Evolutionary conservation across 2,329 filamentous ascomycete species (phyloP).

Genomic region (Colletotrichum trifolii): DNA sequence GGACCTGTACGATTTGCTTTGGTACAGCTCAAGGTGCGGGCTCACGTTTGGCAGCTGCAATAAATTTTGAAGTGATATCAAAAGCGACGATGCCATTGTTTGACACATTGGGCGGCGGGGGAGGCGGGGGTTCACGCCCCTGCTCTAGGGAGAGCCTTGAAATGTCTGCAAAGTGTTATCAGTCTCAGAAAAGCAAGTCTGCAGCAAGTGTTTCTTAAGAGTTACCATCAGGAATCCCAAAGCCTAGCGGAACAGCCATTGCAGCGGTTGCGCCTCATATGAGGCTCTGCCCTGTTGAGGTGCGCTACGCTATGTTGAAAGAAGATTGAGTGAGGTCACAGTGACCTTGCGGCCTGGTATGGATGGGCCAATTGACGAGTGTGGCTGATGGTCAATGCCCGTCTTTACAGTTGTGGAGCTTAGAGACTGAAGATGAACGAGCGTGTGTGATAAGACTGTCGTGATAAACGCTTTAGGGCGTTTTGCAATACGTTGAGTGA

Average conservation of each 20-base stretch:
- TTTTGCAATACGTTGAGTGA: not conserved
- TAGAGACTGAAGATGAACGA: not conserved
- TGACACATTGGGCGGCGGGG: slow-evolving; percentile 53
- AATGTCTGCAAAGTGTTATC: slow-evolving; percentile 48
- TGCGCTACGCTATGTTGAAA: slow-evolving; percentile 23
- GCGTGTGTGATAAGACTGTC: not conserved
- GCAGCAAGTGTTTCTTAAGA: slow-evolving; percentile 8
- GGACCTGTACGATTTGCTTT: not conserved
- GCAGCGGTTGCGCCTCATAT: slow-evolving; percentile 23
- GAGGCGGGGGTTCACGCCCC: slow-evolving; percentile 43
- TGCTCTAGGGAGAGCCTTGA: slow-evolving; percentile 54
- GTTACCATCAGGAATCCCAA: slow-evolving; percentile 49
- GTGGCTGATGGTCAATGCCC: too few species aligned
- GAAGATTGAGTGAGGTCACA: slow-evolving; percentile 34
- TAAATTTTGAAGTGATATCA: slow-evolving; percentile 70
- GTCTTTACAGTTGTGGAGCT: too few species aligned
- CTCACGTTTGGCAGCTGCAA: slow-evolving; percentile 63
- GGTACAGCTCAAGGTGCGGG: not conserved
- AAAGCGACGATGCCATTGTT: slow-evolving; percentile 63
- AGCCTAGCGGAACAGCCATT: slow-evolving; percentile 42
- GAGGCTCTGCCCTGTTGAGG: slow-evolving; percentile 11
- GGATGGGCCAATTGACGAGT: slow-evolving; percentile 25
- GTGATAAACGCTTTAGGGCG: not conserved
- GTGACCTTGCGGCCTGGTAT: slow-evolving; percentile 14
- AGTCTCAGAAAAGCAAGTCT: not conserved